Evolutionary conservation across 2,329 filamentous ascomycete species (phyloP), one percentile per base, ranked within the genome.

Genomic region (Arthrobotrys megalospora): DNA sequence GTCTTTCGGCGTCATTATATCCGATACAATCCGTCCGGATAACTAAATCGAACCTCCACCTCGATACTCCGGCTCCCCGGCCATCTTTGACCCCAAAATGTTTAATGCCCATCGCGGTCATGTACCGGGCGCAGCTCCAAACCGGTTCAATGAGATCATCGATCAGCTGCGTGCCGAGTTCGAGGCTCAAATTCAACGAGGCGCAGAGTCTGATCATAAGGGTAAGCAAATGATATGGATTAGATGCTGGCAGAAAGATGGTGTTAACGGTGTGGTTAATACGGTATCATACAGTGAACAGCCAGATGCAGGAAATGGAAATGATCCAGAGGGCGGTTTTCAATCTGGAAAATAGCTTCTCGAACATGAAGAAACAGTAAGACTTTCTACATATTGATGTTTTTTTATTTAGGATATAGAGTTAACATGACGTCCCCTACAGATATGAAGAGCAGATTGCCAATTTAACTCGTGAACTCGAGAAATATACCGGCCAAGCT

Each of bases 361-460:
- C 95, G 82, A 90, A 89, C 66, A 90, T 97, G 83, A 98, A 98
- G 87, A 89, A 91, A 85, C 97, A 97, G 95, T 98, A 87, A 84
- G 91, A 58, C 43, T 70, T 41, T 62, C 47, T 60, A 52, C 43
- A 21, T 14, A 47, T 16, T 36, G 21, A 21, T 32, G 28, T 10
- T n/a, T 24, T 19, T 52, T 12, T 14, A 53, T 34, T n/a, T 47
- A 16, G 28, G 47, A 43, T 11, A 63, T 76, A 45, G 76, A 69
- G 34, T 48, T 76, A 73, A 58, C 14, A 6, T 28, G 0, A 32
- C 7, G 21, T 55, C 28, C 10, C 21, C 32, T 21, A 21, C 65
- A 98, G 95, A 83, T 98, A 98, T 83, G 96, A 99, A 83, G 93
- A 97, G 81, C 94, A 98, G 83, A 92, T 98, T 79, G 87, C 89